phyloP scores from a whole-genome alignment of 139 green algal species.

The Diplosphaera chodatii region DNA sequence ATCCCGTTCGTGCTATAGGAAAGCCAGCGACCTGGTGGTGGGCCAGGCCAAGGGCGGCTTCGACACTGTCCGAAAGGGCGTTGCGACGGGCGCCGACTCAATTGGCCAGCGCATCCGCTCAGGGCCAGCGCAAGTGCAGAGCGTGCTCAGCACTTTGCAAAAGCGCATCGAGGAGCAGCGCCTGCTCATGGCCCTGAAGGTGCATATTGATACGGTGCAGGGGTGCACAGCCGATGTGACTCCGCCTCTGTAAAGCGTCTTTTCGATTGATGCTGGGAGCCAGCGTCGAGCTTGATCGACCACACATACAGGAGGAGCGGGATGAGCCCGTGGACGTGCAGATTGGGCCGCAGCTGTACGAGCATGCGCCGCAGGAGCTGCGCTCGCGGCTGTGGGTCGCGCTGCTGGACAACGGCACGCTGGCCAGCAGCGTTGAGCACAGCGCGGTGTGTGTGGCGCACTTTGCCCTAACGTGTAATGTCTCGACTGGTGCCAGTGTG shows the following conservation, averaged over 20 bases:
- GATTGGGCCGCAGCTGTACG: conserved; percentile 53
- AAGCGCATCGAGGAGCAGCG: conserved; percentile 42
- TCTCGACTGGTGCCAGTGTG: too few species aligned
- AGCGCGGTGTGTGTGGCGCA: background rate
- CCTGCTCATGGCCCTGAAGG: conserved; percentile 2
- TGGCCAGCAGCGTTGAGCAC: conserved; percentile 26
- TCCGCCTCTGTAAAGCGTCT: too few species aligned
- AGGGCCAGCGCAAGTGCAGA: conserved; percentile 29
- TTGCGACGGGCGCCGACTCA: conserved; percentile 21
- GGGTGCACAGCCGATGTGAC: too few species aligned
- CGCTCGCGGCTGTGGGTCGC: conserved; percentile 73
- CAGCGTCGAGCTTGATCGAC: too few species aligned
- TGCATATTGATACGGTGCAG: too few species aligned
- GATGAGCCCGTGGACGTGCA: conserved; percentile 54
- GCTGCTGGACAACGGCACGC: conserved; percentile 42
- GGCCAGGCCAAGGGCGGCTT: background rate
- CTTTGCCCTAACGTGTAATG: too few species aligned
- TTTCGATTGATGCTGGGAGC: too few species aligned
- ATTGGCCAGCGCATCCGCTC: conserved; percentile 23
- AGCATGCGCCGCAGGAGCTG: conserved; percentile 75
- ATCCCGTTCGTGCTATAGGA: too few species aligned
- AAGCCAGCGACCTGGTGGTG: conserved; percentile 2
- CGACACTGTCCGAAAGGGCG: conserved; percentile 7
- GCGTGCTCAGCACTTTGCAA: conserved; percentile 31
- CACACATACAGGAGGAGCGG: conserved; percentile 10